These are phyloP conservation scores for Primulina huaijiensis DNA, from an alignment of 257 asterid genomes.

Conservation along the genomic window DNA sequence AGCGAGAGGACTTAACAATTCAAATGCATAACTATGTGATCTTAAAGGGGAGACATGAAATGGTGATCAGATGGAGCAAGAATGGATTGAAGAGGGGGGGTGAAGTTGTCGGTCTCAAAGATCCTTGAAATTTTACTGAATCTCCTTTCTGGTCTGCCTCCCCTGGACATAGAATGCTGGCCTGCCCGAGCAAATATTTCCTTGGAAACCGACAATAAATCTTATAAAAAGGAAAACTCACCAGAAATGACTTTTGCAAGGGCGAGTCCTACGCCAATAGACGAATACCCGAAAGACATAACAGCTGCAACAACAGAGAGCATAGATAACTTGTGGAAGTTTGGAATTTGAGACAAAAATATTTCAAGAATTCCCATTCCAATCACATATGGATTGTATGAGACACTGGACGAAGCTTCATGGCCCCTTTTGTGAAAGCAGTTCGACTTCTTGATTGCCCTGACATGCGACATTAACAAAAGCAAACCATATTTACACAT, in stretches of 20 bases:
- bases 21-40: background rate
- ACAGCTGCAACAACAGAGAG: conserved; percentile 61
- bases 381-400: conserved; percentile 54
- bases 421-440: conserved; percentile 60
- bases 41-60: no score
- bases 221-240: conserved; percentile 6
- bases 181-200: background rate
- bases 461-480: conserved; percentile 19
- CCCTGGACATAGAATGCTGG: no score
- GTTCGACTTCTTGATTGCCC: conserved; percentile 60
- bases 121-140: background rate
- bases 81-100: background rate
- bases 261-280: conserved; percentile 69
- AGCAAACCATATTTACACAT: no score
- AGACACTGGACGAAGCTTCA: conserved; percentile 34
- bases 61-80: no score
- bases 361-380: conserved; percentile 56
- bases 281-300: conserved; percentile 62
- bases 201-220: background rate
- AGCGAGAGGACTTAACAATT: background rate
- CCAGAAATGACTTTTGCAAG: conserved; percentile 52
- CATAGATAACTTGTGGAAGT: conserved; percentile 54
- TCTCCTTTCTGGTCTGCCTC: background rate
- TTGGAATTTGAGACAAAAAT: conserved; percentile 60
- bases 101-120: background rate